A percentile compares a stretch with the other conserved stretches of the same genome.
These are phyloP conservation scores for Dichomitus squalens DNA, from an alignment of 1,284 basidiomycete genomes.

Conservation along the genomic window DNA sequence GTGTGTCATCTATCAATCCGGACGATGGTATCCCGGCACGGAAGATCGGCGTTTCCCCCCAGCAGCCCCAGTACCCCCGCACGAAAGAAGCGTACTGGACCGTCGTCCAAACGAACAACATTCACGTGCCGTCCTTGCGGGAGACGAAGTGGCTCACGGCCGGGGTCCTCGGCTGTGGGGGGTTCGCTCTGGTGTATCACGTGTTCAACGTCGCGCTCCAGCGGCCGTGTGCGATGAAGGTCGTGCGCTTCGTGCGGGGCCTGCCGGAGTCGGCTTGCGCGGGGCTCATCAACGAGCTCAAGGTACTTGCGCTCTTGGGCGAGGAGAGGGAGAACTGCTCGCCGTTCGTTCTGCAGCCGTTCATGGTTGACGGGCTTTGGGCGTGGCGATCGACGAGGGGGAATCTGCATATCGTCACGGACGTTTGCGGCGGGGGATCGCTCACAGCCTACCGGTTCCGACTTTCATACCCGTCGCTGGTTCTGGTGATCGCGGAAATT, in stretches of 20 bases:
- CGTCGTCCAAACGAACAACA: constrained; percentile 8
- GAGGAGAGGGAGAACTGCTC: neutral
- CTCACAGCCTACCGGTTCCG: constrained; percentile 16
- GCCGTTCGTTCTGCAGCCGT: constrained; percentile 28
- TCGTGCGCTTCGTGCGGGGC: constrained; percentile 17
- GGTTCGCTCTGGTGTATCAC: constrained; percentile 28
- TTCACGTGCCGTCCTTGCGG: neutral
- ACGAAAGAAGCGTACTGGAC: neutral
- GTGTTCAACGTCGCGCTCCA: constrained; percentile 16
- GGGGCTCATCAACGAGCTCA: constrained; percentile 29
- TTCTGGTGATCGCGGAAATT: constrained; percentile 28
- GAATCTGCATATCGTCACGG: constrained; percentile 28
- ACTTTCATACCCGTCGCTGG: constrained; percentile 11
- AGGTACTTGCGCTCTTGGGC: constrained; percentile 20
- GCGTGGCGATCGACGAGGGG: constrained; percentile 27
- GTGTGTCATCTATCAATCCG: too few species aligned
- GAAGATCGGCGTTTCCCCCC: neutral
- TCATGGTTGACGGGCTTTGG: constrained; percentile 15
- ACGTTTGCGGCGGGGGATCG: constrained; percentile 28
- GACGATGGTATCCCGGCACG: neutral
- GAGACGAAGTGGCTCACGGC: constrained; percentile 18
- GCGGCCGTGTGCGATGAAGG: constrained; percentile 28
- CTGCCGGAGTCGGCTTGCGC: constrained; percentile 16
- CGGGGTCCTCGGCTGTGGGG: constrained; percentile 26
- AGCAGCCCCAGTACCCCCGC: neutral